Conservation (phyloP, 345 rosid species). For the Linum lewisii region DNA sequence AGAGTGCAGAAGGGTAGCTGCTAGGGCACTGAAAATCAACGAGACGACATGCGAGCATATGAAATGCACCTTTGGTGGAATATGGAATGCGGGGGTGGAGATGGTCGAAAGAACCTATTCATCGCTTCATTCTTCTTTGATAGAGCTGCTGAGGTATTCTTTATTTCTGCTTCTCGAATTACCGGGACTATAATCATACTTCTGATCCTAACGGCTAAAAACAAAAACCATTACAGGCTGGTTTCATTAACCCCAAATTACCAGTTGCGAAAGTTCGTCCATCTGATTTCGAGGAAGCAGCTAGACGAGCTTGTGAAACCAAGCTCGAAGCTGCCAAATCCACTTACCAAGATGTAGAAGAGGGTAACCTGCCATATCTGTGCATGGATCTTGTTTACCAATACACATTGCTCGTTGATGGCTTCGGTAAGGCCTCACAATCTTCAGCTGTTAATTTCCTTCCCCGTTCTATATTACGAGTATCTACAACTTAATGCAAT, state of each 20-base stretch:
- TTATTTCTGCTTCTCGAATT: constrained; percentile 7
- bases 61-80: constrained; percentile 92
- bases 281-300: constrained; percentile 60
- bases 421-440: constrained; percentile 55
- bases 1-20: constrained; percentile 58
- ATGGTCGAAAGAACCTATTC: constrained; percentile 85
- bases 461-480: too few species aligned
- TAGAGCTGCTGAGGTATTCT: constrained; percentile 87
- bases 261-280: constrained; percentile 80
- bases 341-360: constrained; percentile 38
- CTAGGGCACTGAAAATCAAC: constrained; percentile 75
- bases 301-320: constrained; percentile 77
- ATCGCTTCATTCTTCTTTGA: constrained; percentile 96
- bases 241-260: constrained; percentile 45
- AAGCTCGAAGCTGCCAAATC: constrained; percentile 55
- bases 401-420: constrained; percentile 67
- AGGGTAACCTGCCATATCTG: constrained; percentile 50
- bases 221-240: constrained; percentile 41
- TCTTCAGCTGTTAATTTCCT: neutral
- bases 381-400: constrained; percentile 97
- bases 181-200: neutral
- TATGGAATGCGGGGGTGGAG: constrained; percentile 99
- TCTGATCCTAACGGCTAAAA: constrained; percentile 4
- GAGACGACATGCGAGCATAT: constrained; percentile 69
- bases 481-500: too few species aligned